Conservation (phyloP, 306 rosid genomes). For the Ormosia emarginata region DNA sequence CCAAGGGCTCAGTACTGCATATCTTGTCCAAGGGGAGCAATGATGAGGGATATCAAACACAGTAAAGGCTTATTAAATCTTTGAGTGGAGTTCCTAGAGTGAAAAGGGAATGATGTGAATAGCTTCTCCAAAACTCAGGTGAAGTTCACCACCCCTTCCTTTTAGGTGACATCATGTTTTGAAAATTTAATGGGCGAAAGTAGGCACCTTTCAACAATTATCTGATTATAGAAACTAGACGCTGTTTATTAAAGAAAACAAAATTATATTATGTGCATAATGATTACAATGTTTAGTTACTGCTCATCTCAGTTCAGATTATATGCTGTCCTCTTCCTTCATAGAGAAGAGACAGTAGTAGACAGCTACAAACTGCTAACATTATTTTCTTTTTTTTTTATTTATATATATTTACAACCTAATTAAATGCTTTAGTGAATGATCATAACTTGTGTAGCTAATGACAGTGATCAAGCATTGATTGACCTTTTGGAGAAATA, state of each 20-base stretch:
- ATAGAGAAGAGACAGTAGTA: background rate
- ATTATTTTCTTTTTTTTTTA: background rate
- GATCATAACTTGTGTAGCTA: background rate
- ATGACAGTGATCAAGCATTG: background rate
- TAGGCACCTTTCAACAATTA: conserved; percentile 1
- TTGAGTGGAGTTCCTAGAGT: conserved; percentile 6
- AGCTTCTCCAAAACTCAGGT: conserved; percentile 38
- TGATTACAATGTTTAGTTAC: background rate
- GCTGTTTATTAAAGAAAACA: background rate
- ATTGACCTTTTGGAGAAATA: background rate
- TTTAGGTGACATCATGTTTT: conserved; percentile 9
- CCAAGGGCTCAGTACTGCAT: conserved; percentile 72
- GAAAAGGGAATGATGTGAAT: conserved; percentile 25
- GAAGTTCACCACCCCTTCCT: conserved; percentile 7
- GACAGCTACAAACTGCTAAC: background rate
- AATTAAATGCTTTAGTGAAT: background rate
- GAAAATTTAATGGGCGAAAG: background rate
- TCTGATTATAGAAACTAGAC: background rate
- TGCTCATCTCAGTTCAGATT: background rate
- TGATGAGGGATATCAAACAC: conserved; percentile 54
- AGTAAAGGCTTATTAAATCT: conserved; percentile 26
- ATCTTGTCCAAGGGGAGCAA: conserved; percentile 56
- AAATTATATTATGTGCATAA: conserved; percentile 3
- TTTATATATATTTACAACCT: background rate
- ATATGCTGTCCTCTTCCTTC: background rate